Evolutionary conservation across 495 filamentous ascomycete species (phyloP).

Genomic region (Amniculicola lignicola): DNA sequence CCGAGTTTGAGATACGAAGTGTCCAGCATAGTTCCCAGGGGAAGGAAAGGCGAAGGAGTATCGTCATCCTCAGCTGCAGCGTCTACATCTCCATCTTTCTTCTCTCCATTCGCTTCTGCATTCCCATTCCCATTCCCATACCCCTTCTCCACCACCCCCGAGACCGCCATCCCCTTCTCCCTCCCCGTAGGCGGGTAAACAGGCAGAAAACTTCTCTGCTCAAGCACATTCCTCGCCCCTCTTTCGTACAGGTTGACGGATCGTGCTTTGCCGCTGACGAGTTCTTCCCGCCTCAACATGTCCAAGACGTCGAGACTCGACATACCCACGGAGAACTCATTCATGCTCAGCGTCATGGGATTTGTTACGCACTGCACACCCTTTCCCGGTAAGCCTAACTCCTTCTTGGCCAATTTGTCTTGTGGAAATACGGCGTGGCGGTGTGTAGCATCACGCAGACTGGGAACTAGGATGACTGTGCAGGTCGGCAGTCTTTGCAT

Average conservation of each 20-base stretch:
- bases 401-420: conserved; percentile 67
- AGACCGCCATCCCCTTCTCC: conserved; percentile 45
- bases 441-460: conserved; percentile 72
- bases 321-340: conserved; percentile 76
- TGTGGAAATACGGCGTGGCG: conserved; percentile 90
- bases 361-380: conserved; percentile 76
- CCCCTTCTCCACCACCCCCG: conserved; percentile 11
- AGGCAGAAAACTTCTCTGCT: conserved; percentile 87
- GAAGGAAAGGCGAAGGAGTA: conserved; percentile 47
- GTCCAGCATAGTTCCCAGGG: conserved; percentile 72
- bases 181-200: conserved; percentile 76
- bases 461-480: conserved; percentile 79
- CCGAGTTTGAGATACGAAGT: conserved; percentile 82
- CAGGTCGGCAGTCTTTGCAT: conserved; percentile 66
- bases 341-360: conserved; percentile 79
- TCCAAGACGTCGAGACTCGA: conserved; percentile 79
- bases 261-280: conserved; percentile 54
- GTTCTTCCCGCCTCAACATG: conserved; percentile 74
- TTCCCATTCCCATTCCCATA: background rate
- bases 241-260: conserved; percentile 63
- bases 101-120: background rate
- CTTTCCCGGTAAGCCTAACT: conserved; percentile 59
- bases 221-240: conserved; percentile 67
- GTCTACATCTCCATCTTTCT: conserved; percentile 20
- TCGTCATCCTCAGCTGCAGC: conserved; percentile 46